Evolutionary conservation across 768 basidiomycete genomes (phyloP), one percentile per base, ranked within the genome.

Genomic region (Macrolepiota fuliginosa): DNA sequence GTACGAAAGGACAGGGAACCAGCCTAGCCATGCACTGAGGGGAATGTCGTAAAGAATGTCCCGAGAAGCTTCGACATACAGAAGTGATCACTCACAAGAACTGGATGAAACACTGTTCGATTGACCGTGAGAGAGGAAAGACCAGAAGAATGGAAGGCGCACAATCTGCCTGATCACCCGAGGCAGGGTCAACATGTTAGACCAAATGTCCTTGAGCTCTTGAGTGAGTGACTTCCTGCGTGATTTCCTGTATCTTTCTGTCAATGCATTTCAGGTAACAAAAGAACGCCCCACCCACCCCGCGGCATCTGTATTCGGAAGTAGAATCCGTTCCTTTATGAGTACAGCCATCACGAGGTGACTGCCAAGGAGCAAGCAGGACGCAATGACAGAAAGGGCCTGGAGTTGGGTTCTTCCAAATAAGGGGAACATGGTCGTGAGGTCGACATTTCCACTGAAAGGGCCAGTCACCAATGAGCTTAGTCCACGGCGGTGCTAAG

Each of bases 1-100:
- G 76, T 94, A 96, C 74, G 96, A 95, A 1, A 96, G 79, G 27
- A 94, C 76, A 0, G 96, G 95, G 69, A 96, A 97, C 96, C 96
- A 98, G 7, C 85, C 91, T 62, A 95, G 80, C 87, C 87, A 96
- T 11, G 87, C 83, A 62, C 92, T 93, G 59, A 11, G 15, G 17
- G 32, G 19, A 11, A 49, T 27, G 7, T 7, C 29, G 7, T 32
- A 32, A 7, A 3, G 7, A 32, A 32, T 1, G n/a, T 27, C 37
- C n/a, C 39, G 19, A 56, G 22, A 22, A 5, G 47, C 47, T 3
- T 50, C 10, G 36, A 39, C n/a, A 3, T 53, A 53, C 50, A 2
- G 39, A 37, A 6, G 19, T 35, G 47, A 19, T 22, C 27, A 74
- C 87, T 67, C 70, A 92, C 88, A 92, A 91, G 72, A 91, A 90